phyloP scores from a whole-genome alignment of 2,329 filamentous ascomycete species.

The Xylariales sp. region DNA sequence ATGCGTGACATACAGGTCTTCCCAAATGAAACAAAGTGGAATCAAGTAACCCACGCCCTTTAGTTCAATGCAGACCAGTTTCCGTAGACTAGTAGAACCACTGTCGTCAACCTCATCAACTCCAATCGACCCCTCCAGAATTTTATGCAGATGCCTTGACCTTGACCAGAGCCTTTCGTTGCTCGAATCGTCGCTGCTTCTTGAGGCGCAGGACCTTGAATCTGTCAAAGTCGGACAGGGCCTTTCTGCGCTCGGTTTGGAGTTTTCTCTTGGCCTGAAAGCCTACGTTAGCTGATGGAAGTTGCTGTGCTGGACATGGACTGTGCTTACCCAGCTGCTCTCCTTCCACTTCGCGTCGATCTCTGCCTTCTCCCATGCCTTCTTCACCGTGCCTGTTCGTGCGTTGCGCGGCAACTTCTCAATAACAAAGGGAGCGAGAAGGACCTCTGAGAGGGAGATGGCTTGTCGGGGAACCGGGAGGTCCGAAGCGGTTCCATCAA shows the following conservation, averaged over 20 bases:
- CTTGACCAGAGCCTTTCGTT: slow-evolving; percentile 94
- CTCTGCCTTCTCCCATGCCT: slow-evolving; percentile 83
- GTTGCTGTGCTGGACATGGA: too few species aligned
- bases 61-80: slow-evolving; percentile 12
- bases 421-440: slow-evolving; percentile 87
- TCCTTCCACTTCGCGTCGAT: slow-evolving; percentile 92
- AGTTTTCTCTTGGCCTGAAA: slow-evolving; percentile 93
- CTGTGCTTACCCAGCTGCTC: slow-evolving; percentile 85
- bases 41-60: slow-evolving; percentile 34
- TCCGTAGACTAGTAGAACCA: slow-evolving; percentile 7
- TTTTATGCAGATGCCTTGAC: slow-evolving; percentile 77
- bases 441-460: slow-evolving; percentile 73
- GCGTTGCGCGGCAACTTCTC: slow-evolving; percentile 79
- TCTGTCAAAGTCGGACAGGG: slow-evolving; percentile 96
- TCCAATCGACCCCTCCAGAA: too few species aligned
- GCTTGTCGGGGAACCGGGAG: slow-evolving; percentile 83
- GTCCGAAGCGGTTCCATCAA: slow-evolving; percentile 88
- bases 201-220: slow-evolving; percentile 99
- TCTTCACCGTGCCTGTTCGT: slow-evolving; percentile 78
- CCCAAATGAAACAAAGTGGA: slow-evolving; percentile 52
- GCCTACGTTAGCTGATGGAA: too few species aligned
- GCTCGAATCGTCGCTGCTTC: slow-evolving; percentile 99
- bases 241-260: slow-evolving; percentile 79
- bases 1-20: slow-evolving; percentile 58
- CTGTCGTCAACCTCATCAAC: not conserved